Evolutionary conservation across 192 early-diverging fungal species (phyloP).

Genomic region (Coemansia furcata): DNA sequence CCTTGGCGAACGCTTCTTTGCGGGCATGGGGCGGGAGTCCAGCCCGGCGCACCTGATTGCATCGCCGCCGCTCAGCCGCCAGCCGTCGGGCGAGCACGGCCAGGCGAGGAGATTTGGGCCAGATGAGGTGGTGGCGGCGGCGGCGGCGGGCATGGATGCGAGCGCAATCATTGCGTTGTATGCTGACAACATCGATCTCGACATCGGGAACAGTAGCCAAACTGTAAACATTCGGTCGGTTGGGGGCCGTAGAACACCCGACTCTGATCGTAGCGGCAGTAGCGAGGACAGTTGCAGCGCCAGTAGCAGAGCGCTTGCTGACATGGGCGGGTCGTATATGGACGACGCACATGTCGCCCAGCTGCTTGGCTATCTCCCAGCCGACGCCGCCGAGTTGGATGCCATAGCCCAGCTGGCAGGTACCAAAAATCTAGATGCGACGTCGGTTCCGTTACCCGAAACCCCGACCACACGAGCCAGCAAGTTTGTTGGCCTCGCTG

Average conservation of each 20-base stretch:
- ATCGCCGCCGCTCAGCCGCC: slow-evolving; percentile 16
- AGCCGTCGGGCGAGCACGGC: slow-evolving; percentile 12
- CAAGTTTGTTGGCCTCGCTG: neutral
- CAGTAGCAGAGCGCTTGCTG: neutral
- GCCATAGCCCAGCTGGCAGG: slow-evolving; percentile 3
- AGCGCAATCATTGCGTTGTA: slow-evolving; percentile 40
- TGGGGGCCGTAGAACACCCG: slow-evolving; percentile 4
- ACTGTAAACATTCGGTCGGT: neutral
- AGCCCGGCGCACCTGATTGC: slow-evolving; percentile 4
- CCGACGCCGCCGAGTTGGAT: neutral
- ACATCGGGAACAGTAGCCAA: neutral
- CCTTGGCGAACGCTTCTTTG: neutral
- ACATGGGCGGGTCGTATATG: neutral
- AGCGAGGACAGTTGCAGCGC: slow-evolving; percentile 12
- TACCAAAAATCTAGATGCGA: slow-evolving; percentile 12
- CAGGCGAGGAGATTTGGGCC: neutral
- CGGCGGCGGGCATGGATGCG: slow-evolving; percentile 4
- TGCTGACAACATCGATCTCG: neutral
- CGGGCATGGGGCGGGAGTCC: neutral
- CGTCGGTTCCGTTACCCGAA: slow-evolving; percentile 28
- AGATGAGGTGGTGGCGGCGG: neutral
- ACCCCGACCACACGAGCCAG: slow-evolving; percentile 10
- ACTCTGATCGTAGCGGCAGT: slow-evolving; percentile 13
- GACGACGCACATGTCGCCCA: neutral
- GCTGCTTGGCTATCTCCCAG: neutral